These are phyloP conservation scores for Mrakiaceae sp. DNA, from an alignment of 1,284 basidiomycete genomes.

Conservation along the genomic window DNA sequence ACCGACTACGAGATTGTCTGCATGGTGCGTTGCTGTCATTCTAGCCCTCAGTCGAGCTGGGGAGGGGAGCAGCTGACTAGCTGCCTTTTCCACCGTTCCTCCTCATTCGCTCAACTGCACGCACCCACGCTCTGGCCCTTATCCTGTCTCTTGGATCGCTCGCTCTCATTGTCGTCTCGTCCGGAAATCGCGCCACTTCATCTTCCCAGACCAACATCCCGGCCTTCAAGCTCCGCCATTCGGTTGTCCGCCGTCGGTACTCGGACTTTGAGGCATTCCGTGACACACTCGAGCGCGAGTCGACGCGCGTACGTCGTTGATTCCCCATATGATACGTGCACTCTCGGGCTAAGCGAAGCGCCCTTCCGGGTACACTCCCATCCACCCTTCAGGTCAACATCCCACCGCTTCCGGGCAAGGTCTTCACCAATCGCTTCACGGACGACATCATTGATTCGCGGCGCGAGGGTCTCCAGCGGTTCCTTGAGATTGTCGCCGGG, in stretches of 20 bases:
- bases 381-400: slow-evolving; percentile 51
- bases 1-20: slow-evolving; percentile 99
- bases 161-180: neutral
- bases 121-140: no score
- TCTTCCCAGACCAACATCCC: slow-evolving; percentile 82
- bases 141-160: neutral
- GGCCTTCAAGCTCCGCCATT: slow-evolving; percentile 93
- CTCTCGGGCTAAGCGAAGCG: neutral
- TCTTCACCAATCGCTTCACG: slow-evolving; percentile 91
- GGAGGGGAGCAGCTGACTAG: no score
- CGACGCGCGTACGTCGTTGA: slow-evolving; percentile 57
- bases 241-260: slow-evolving; percentile 85
- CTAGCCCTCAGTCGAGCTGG: no score
- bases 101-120: neutral
- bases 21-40: slow-evolving; percentile 51
- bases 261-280: slow-evolving; percentile 99
- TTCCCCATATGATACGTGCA: neutral
- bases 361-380: neutral
- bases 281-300: slow-evolving; percentile 93
- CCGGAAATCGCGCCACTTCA: neutral
- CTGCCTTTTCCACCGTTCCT: no score
- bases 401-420: slow-evolving; percentile 89
- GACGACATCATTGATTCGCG: slow-evolving; percentile 92
- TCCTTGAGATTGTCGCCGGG: slow-evolving; percentile 90
- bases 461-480: slow-evolving; percentile 87